Conservation (phyloP, 768 basidiomycete species). For the Cystofilobasidium capitatum region DNA sequence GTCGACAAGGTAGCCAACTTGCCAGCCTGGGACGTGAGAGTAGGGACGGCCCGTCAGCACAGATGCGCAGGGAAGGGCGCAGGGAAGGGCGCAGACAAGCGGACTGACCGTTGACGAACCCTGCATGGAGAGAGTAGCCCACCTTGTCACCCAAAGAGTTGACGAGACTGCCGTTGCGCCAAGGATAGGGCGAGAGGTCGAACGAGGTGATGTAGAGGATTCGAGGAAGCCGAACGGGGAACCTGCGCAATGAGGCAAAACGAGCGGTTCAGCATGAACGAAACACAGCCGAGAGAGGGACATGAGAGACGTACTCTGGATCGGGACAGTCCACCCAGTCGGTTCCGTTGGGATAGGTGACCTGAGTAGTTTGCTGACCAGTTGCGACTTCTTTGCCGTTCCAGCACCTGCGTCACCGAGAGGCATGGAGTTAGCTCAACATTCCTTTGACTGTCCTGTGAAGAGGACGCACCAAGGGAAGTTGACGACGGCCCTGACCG, state of each 20-base stretch:
- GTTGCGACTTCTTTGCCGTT: neutral
- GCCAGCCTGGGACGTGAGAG: neutral
- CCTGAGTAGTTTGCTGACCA: neutral
- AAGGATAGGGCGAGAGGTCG: neutral
- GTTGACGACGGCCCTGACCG: neutral
- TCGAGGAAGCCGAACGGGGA: neutral
- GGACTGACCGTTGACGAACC: too few species aligned
- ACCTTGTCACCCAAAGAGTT: neutral
- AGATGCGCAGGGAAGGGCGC: neutral
- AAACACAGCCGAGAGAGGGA: too few species aligned
- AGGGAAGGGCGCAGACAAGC: neutral
- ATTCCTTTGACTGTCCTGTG: too few species aligned
- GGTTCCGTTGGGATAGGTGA: neutral
- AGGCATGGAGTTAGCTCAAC: too few species aligned
- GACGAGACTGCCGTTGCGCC: neutral
- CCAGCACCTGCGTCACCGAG: too few species aligned
- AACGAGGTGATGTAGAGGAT: neutral
- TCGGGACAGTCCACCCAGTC: neutral
- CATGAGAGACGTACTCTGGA: too few species aligned
- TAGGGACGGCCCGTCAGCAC: neutral
- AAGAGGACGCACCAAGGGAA: too few species aligned
- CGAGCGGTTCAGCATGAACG: too few species aligned
- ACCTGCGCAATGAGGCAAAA: too few species aligned
- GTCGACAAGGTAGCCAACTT: neutral
- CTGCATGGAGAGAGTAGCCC: neutral